These are phyloP conservation scores for Boletus rubescentipes DNA, from an alignment of 768 basidiomycete genomes.

Conservation along the genomic window DNA sequence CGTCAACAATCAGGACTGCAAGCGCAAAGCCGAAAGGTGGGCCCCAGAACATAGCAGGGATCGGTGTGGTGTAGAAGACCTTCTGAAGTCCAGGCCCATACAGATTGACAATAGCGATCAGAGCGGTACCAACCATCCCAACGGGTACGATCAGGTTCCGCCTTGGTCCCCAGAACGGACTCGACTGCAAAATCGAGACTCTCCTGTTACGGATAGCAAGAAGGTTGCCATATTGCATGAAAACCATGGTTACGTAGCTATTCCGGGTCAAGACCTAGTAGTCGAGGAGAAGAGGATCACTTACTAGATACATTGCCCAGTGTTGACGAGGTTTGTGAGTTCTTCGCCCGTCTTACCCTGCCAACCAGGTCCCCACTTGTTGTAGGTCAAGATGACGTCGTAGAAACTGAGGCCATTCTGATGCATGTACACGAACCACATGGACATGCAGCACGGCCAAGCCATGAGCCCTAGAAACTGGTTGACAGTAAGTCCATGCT, in stretches of 20 bases:
- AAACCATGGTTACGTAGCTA: constrained; percentile 50
- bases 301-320: constrained; percentile 48
- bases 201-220: constrained; percentile 46
- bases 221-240: constrained; percentile 43
- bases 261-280: not conserved
- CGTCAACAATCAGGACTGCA: constrained; percentile 42
- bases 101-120: constrained; percentile 44
- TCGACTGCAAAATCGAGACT: constrained; percentile 42
- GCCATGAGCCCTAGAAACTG: constrained; percentile 46
- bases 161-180: constrained; percentile 48
- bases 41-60: constrained; percentile 49
- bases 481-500: constrained; percentile 2
- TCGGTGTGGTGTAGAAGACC: constrained; percentile 43
- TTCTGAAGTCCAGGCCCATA: constrained; percentile 45
- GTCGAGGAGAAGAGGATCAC: constrained; percentile 7
- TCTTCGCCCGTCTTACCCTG: constrained; percentile 31
- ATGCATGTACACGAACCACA: constrained; percentile 41
- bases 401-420: constrained; percentile 38
- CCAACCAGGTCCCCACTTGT: constrained; percentile 40
- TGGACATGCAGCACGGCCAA: constrained; percentile 46
- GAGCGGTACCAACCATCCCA: constrained; percentile 40
- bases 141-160: constrained; percentile 39
- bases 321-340: constrained; percentile 36
- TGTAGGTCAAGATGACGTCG: constrained; percentile 41
- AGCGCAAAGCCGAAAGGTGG: constrained; percentile 45